Base-by-base conservation (phyloP, 192 early-diverging fungal species). In the Lunasporangiospora selenospora region DNA sequence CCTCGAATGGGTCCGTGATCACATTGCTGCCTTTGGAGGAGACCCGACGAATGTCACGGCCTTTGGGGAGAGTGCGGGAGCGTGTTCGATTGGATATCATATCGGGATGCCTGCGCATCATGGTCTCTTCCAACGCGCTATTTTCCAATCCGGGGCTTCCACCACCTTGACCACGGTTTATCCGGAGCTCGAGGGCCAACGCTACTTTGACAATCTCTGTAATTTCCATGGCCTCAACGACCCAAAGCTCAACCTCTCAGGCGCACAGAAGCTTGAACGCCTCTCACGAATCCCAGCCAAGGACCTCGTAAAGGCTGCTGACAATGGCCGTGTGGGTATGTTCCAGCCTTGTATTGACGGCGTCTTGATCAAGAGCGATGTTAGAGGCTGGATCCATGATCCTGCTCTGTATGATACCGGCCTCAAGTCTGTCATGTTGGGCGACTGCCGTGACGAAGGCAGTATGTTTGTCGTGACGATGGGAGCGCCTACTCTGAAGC, bases 51-150 rank as follows among this genome's bases (percentile, higher is more conserved):
- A 61, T n/a, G 58, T 88, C 24, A 84, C 79, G 5, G 61, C 73
- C 27, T 80, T 76, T 53, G 86, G 86, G 8, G 65, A 88, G 54
- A 71, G 67, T n/a, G 77, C 81, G 11, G 86, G 86, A 26, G 83
- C 77, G 2, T 50, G 53, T 11, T 73, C 82, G 32, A 75, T 83
- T 37, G 55, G 50, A 6, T 76, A 67, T 27, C 76, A 58, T 16
- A 37, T 58, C 21, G 23, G 47, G 12, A 65, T 56, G 43, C 60
- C 52, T 2, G 48, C 52, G 4, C 67, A 64, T 29, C 66, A 70
- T 36, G 61, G 66, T 4, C 48, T 77, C 3, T 70, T 77, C 37
- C 52, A 63, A 13, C 60, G 61, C 0, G 66, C 66, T 6, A 77
- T 77, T 23, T 38, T 77, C 13, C 57, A 70, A 24, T 77, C 76